Percentiles rank a stretch among this genome's conserved stretches.
phyloP scores from a whole-genome alignment of 768 basidiomycete genomes.

The Mrakia blollopis region DNA sequence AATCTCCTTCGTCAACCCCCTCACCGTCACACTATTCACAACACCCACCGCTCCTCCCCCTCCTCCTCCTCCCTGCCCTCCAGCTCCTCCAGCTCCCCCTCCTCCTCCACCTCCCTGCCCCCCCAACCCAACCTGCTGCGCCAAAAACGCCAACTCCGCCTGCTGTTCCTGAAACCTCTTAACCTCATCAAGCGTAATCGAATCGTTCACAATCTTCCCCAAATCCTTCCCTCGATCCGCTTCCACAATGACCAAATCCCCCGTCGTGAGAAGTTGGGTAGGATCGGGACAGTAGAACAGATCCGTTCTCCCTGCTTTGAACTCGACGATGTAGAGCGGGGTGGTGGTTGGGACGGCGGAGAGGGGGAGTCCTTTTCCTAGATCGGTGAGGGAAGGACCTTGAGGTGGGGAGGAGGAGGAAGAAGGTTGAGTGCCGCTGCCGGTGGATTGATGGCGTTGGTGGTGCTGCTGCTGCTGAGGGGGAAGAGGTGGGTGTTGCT shows the following conservation, averaged over 20 bases:
- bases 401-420: slow-evolving; percentile 16
- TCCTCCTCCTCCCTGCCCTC: slow-evolving; percentile 49
- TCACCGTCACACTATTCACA: slow-evolving; percentile 34
- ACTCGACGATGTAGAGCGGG: slow-evolving; percentile 94
- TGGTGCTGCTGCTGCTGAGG: not conserved
- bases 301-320: slow-evolving; percentile 94
- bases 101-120: slow-evolving; percentile 51
- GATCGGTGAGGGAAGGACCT: slow-evolving; percentile 49
- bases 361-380: slow-evolving; percentile 85
- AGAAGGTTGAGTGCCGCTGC: too few species aligned
- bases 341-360: slow-evolving; percentile 73
- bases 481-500: not conserved
- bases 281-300: slow-evolving; percentile 82
- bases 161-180: slow-evolving; percentile 83
- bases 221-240: slow-evolving; percentile 91
- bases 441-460: not conserved
- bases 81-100: slow-evolving; percentile 37
- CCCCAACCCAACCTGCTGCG: slow-evolving; percentile 50
- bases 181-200: slow-evolving; percentile 81
- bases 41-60: slow-evolving; percentile 24
- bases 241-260: slow-evolving; percentile 93
- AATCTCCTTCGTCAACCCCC: slow-evolving; percentile 73
- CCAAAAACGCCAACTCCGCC: slow-evolving; percentile 50
- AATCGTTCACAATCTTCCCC: slow-evolving; percentile 79
- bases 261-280: slow-evolving; percentile 62